These are phyloP conservation scores for Pyronema omphalodes DNA, from an alignment of 495 filamentous ascomycete genomes.

Conservation along the genomic window DNA sequence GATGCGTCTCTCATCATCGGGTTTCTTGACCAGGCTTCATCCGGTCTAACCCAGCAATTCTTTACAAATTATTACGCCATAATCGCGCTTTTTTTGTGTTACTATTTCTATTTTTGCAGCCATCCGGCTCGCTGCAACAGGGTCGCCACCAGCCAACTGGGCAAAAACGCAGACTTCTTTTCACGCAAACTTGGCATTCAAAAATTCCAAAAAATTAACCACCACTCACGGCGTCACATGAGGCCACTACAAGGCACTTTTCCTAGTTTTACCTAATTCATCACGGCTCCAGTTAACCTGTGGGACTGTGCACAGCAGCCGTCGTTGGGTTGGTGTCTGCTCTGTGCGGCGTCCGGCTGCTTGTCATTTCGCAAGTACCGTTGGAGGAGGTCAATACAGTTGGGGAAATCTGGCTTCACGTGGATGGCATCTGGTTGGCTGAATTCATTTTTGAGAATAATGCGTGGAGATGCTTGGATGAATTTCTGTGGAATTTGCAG, in stretches of 20 bases:
- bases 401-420: no score
- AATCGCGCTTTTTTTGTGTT: background rate
- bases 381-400: no score
- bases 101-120: background rate
- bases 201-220: background rate
- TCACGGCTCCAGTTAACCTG: background rate
- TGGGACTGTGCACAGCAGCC: background rate
- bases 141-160: background rate
- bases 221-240: background rate
- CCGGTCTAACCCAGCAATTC: background rate
- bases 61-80: slow-evolving; percentile 3
- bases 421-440: no score
- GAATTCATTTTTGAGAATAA: no score
- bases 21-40: no score
- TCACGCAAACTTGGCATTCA: background rate
- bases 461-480: no score
- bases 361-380: background rate
- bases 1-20: no score
- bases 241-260: background rate
- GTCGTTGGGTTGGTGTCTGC: background rate
- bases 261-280: background rate
- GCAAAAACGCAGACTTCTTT: background rate
- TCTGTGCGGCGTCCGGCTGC: background rate
- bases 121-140: background rate
- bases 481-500: no score